Percentiles rank a stretch among this genome's conserved stretches.
Evolutionary conservation across 129 eudicot species (phyloP).

Genomic region (Daucus carota): DH1_v3.0 NC_030384.2:44983001-44983500

Average conservation of each 20-base stretch:
- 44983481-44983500: background rate
- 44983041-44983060: background rate
- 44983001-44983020: too few species aligned
- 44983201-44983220: constrained; percentile 78
- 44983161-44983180: constrained; percentile 98
- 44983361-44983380: background rate
- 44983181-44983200: constrained; percentile 83
- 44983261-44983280: background rate
- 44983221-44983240: constrained; percentile 39
- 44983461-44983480: background rate
- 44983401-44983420: background rate
- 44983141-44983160: constrained; percentile 35
- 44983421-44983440: background rate
- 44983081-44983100: background rate
- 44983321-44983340: background rate
- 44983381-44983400: background rate
- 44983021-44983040: background rate
- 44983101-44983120: background rate
- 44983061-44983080: background rate
- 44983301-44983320: background rate
- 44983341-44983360: background rate
- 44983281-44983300: background rate
- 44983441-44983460: background rate
- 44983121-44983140: background rate
- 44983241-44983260: background rate